These are phyloP conservation scores for Cyclocybe cylindracea DNA, from an alignment of 768 basidiomycete species.

Conservation along the genomic window DNA sequence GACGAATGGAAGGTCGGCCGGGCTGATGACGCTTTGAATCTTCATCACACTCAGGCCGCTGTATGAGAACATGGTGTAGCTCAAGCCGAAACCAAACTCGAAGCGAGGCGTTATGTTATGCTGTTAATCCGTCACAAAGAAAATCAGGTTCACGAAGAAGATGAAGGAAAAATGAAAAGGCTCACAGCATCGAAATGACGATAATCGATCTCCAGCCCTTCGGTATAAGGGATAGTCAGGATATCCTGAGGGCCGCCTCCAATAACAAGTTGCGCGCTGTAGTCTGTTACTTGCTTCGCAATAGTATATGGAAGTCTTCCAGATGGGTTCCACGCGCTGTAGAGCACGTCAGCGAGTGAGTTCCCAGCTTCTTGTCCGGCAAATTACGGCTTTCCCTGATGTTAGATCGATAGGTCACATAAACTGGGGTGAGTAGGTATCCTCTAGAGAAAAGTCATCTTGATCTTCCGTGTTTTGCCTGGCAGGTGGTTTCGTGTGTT, in stretches of 20 bases:
- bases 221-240: slow-evolving; percentile 56
- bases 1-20: slow-evolving; percentile 37
- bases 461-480: neutral
- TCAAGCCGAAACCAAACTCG: slow-evolving; percentile 89
- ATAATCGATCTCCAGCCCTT: slow-evolving; percentile 70
- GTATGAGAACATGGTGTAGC: slow-evolving; percentile 83
- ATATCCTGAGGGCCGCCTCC: slow-evolving; percentile 38
- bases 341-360: slow-evolving; percentile 69
- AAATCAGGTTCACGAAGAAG: neutral
- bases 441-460: neutral
- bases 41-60: slow-evolving; percentile 51
- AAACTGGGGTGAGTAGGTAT: slow-evolving; percentile 20
- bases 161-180: slow-evolving; percentile 9
- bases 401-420: slow-evolving; percentile 37
- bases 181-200: slow-evolving; percentile 68
- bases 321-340: slow-evolving; percentile 68
- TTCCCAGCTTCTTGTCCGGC: slow-evolving; percentile 73
- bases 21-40: slow-evolving; percentile 37
- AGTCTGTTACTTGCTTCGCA: slow-evolving; percentile 59
- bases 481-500: neutral
- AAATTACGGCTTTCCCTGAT: slow-evolving; percentile 45
- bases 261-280: slow-evolving; percentile 49
- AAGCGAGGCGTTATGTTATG: slow-evolving; percentile 76
- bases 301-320: slow-evolving; percentile 77
- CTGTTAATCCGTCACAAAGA: slow-evolving; percentile 28